Percentiles rank a stretch among this genome's conserved stretches.
Evolutionary conservation across 2,329 filamentous ascomycete species (phyloP).

Genomic region (Ophiostoma populinum): DNA sequence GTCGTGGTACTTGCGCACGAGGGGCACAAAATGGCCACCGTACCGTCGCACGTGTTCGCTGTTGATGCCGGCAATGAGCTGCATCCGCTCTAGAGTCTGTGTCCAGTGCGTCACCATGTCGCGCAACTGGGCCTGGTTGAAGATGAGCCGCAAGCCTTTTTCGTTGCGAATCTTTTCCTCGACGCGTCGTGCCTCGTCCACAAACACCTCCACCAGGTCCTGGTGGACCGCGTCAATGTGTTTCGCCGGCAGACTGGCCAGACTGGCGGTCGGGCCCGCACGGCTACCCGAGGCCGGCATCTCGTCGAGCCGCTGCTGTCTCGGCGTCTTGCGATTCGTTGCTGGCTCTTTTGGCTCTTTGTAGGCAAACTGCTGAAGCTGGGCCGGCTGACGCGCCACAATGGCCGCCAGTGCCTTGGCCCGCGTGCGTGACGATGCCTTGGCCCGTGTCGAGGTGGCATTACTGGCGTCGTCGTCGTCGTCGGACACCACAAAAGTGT

Average conservation of each 20-base stretch:
- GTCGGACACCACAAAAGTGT: constrained; percentile 26
- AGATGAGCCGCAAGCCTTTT: constrained; percentile 41
- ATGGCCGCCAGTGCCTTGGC: not conserved
- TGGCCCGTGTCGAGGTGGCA: not conserved
- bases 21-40: constrained; percentile 40
- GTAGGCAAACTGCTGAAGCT: constrained; percentile 8
- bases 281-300: constrained; percentile 39
- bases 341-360: constrained; percentile 2
- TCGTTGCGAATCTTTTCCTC: constrained; percentile 45
- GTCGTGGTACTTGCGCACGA: constrained; percentile 32
- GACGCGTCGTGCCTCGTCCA: constrained; percentile 39
- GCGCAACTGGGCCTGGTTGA: constrained; percentile 51
- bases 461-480: constrained; percentile 19
- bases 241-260: constrained; percentile 29
- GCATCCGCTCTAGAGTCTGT: constrained; percentile 42
- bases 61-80: constrained; percentile 44
- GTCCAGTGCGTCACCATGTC: constrained; percentile 61
- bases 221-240: constrained; percentile 29
- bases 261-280: constrained; percentile 38
- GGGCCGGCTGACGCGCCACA: constrained; percentile 10
- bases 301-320: constrained; percentile 21
- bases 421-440: not conserved
- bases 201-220: constrained; percentile 46
- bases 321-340: constrained; percentile 8
- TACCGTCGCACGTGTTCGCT: constrained; percentile 41